Evolutionary conservation across 805 yeast species (phyloP).

Genomic region (Suhomyces prunicola): DNA sequence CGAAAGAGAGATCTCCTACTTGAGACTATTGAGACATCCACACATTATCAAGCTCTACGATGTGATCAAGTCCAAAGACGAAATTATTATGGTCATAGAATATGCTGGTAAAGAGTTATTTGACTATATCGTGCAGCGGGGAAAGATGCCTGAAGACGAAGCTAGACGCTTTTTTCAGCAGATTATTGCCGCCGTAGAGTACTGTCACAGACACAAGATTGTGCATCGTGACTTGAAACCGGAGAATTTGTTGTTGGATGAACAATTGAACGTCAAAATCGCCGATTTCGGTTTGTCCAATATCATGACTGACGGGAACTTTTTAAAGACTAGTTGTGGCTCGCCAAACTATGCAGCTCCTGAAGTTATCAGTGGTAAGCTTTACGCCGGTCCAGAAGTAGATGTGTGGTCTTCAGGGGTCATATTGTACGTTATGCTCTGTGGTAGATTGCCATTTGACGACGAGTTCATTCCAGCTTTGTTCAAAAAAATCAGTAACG

Average conservation of each 20-base stretch:
- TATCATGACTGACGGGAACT: constrained; percentile 32
- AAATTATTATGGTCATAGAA: constrained; percentile 30
- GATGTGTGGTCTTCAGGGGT: constrained; percentile 32
- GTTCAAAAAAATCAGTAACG: constrained; percentile 29
- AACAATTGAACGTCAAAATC: constrained; percentile 27
- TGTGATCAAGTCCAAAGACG: constrained; percentile 29
- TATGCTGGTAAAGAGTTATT: constrained; percentile 29
- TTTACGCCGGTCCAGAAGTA: constrained; percentile 31
- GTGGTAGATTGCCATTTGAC: constrained; percentile 29
- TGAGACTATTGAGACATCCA: constrained; percentile 28
- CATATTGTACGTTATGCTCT: constrained; percentile 28
- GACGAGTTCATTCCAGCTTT: constrained; percentile 30
- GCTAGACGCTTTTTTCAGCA: constrained; percentile 30
- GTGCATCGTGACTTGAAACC: constrained; percentile 83
- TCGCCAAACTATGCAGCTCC: constrained; percentile 32
- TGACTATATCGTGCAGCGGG: constrained; percentile 28
- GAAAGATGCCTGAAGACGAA: constrained; percentile 29
- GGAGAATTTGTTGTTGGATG: constrained; percentile 46
- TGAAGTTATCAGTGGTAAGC: constrained; percentile 29
- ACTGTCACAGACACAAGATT: constrained; percentile 30
- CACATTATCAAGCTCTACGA: constrained; percentile 31
- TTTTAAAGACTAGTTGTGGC: constrained; percentile 29
- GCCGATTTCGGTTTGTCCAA: constrained; percentile 30
- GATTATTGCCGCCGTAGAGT: constrained; percentile 29
- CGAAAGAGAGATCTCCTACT: constrained; percentile 28